Percentiles rank a stretch among this genome's conserved stretches.
Conservation (phyloP, 2,329 filamentous ascomycete species). For the Stagonosporopsis tanaceti region DNA sequence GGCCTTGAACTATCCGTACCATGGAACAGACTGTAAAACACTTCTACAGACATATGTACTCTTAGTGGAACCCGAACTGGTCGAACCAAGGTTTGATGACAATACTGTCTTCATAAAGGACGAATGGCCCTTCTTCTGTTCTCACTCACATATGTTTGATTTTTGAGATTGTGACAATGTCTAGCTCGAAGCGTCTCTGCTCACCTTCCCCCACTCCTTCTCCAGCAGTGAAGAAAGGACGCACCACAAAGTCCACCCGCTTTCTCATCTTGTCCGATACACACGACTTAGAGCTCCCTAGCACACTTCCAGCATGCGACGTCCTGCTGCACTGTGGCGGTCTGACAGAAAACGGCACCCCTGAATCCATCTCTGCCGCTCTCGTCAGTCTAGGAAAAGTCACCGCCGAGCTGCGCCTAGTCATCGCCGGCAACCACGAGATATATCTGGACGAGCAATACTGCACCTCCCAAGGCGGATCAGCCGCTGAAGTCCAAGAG, state of each 20-base stretch:
- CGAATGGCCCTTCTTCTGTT: no score
- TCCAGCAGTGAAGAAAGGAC: no score
- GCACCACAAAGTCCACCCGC: no score
- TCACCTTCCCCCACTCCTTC: not conserved
- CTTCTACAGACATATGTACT: no score
- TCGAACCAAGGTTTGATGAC: no score
- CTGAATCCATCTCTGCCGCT: constrained; percentile 41
- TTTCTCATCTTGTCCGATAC: no score
- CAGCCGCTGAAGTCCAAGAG: no score
- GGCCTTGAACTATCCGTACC: no score
- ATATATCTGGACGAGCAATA: constrained; percentile 60
- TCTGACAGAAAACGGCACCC: constrained; percentile 60
- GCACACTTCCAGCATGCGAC: constrained; percentile 55
- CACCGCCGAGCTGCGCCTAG: constrained; percentile 63
- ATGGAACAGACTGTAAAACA: no score
- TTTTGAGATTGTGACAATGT: not conserved
- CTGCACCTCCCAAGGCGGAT: constrained; percentile 39
- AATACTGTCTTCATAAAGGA: no score
- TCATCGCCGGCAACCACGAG: constrained; percentile 69
- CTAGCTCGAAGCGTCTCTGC: not conserved
- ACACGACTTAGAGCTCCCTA: not conserved
- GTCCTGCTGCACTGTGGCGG: constrained; percentile 67
- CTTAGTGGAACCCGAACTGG: no score
- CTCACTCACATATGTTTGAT: no score
- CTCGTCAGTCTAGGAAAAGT: constrained; percentile 56